Base-by-base conservation (phyloP, 106 monocot genomes). In the Narthecium ossifragum region DNA sequence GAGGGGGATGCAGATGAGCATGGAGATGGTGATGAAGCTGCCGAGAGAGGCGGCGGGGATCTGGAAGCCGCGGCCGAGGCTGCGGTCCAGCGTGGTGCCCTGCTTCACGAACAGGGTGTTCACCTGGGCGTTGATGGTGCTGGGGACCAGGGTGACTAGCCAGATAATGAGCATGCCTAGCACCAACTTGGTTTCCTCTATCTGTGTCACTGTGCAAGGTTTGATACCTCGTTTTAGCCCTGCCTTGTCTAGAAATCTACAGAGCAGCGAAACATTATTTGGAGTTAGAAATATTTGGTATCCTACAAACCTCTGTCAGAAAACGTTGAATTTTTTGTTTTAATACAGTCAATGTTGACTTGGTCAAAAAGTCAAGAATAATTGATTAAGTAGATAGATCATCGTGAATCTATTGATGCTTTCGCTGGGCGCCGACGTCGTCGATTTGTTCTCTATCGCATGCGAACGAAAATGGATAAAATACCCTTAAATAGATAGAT, bases 51-150 rank as follows among this genome's bases (percentile, higher is more conserved):
- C 91, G 0, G 86, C 70, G 0, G 86, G 91, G 39, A 92, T 61
- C 8, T 63, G 62, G 65, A 92, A 85, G 24, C 37, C 8, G 34
- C 18, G 31, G 69, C 56, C 70, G 53, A 92, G 8, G 61, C 21
- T 26, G 23, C 91, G 73, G 64, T 74, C 58, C 17, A 92, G 73
- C 29, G 91, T 83, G 53, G 79, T 77, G 74, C 83, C 91, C 56
- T 92, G 91, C 65, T 92, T 82, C 40, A 86, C 71, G 71, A 83
- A 92, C 57, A 92, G 67, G 25, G 91, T 92, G 61, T 86, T 83
- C 33, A 63, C 62, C 55, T 92, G 91, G 5, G 91, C 82, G 27
- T 45, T 60, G 52, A 80, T 71, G 31, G 91, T 83, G 72, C 53
- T 50, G 15, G 86, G 86, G 64, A 92, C 37, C 18, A 92, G 65